Conservation (phyloP, 2,329 filamentous ascomycete species). For the Penicillium sclerotigenum region DNA sequence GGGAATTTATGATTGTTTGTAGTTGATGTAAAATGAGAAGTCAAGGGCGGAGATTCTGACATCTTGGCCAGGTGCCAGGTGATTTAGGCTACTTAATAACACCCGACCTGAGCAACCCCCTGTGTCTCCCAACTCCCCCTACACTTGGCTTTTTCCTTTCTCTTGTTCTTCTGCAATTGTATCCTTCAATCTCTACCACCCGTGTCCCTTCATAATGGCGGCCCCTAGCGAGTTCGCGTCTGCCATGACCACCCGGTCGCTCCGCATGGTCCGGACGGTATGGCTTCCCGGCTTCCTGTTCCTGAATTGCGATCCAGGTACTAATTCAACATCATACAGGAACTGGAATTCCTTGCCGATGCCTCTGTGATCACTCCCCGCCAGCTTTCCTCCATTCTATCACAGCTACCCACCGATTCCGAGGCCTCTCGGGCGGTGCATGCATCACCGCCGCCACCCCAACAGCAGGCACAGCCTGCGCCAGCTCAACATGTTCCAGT, state of each 20-base stretch:
- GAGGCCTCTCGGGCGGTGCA: constrained; percentile 16
- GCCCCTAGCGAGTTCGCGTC: constrained; percentile 37
- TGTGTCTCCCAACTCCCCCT: neutral
- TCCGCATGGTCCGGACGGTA: constrained; percentile 84
- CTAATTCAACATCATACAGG: constrained; percentile 51
- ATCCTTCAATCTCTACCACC: neutral
- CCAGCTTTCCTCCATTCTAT: constrained; percentile 71
- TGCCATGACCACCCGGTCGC: constrained; percentile 74
- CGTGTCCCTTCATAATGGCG: constrained; percentile 27
- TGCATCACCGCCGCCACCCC: constrained; percentile 21
- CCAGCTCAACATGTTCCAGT: constrained; percentile 13
- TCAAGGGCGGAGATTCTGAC: neutral
- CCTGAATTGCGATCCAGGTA: neutral
- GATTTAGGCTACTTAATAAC: constrained; percentile 1
- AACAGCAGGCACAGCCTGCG: constrained; percentile 31
- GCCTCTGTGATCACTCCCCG: constrained; percentile 72
- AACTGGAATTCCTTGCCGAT: constrained; percentile 86
- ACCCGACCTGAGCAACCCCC: neutral
- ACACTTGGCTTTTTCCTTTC: neutral
- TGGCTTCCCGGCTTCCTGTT: constrained; percentile 29
- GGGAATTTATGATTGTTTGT: neutral
- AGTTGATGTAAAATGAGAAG: neutral
- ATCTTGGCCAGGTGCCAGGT: constrained; percentile 1
- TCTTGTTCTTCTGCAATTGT: neutral
- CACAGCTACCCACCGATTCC: constrained; percentile 62